Base-by-base conservation (phyloP, 2,329 filamentous ascomycete genomes). In the Trichoderma breve region DNA sequence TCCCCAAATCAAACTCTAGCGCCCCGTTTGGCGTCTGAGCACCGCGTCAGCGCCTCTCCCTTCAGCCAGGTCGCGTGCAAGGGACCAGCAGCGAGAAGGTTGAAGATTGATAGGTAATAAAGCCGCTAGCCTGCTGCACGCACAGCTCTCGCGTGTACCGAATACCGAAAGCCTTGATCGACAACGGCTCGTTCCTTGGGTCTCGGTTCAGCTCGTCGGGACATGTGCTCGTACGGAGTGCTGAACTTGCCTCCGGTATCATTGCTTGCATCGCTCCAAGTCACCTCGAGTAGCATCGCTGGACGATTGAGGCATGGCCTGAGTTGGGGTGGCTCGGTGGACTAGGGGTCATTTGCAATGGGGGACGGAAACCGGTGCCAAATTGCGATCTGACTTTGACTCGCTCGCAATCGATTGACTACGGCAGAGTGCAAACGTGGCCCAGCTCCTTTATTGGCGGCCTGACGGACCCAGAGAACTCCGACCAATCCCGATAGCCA, bases 1-100 rank as follows among this genome's bases (percentile, higher is more conserved):
- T 57, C 32, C 32, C 51, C 64, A 57, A 67, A 66, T 57, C 63
- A 67, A 57, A 62, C 67, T 61, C 67, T 70, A 34, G 67, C 67
- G 67, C 67, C 66, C 47, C 66, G 34, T 21, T 36, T 69, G 66
- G 66, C 34, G 43, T 28, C 36, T 39, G 39, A 36, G 28, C 57
- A 60, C 55, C 66, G 43, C 55, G 66, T 68, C 66, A 70, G 67
- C 67, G 57, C 39, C 55, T 62, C 57, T 62, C 57, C 67, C 30
- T 70, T 69, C 47, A 55, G 64, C 63, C 63, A 24, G 63, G 63
- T 53, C 63, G 63, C 63, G 63, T 36, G 47, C 63, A 67, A 39
- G 32, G 34, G 28, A 39, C 28, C 26, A 64, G 39, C 58, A 64
- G 9, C 21, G 12, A 32, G n/a, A 21, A 64, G 26, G 21, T 8